Percentiles rank a stretch among this genome's conserved stretches.
phyloP scores from a whole-genome alignment of 1,284 basidiomycete genomes.

The Pascua guehoae region DNA sequence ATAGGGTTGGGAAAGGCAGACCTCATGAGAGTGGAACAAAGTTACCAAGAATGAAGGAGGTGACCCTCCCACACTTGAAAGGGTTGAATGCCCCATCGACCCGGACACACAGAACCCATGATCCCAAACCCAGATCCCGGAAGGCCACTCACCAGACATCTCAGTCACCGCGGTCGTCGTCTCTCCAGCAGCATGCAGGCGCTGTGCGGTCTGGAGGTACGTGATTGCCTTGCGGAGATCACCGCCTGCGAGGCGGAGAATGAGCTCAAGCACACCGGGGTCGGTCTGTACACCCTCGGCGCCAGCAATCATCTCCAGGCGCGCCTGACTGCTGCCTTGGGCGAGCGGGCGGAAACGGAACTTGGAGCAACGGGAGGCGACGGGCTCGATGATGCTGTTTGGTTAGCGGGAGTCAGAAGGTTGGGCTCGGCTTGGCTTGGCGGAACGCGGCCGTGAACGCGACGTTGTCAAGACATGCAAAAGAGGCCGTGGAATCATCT shows the following conservation, averaged over 20 bases:
- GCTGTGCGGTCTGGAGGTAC: slow-evolving; percentile 91
- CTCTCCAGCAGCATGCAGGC: slow-evolving; percentile 66
- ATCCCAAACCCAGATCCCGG: no score
- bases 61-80: no score
- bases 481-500: background rate
- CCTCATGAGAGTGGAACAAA: no score
- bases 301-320: slow-evolving; percentile 75
- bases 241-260: slow-evolving; percentile 64
- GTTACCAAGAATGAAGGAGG: no score
- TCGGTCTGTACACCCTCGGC: slow-evolving; percentile 55
- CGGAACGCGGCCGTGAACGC: background rate
- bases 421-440: background rate
- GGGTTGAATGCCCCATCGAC: no score
- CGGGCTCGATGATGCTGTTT: slow-evolving; percentile 92
- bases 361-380: slow-evolving; percentile 98
- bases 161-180: slow-evolving; percentile 70
- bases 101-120: background rate
- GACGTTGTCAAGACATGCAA: no score
- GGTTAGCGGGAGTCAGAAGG: background rate
- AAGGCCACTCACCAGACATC: slow-evolving; percentile 43
- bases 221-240: slow-evolving; percentile 98
- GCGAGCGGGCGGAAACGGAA: slow-evolving; percentile 96
- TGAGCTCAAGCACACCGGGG: slow-evolving; percentile 49
- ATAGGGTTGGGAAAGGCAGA: background rate
- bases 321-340: slow-evolving; percentile 65